Evolutionary conservation across 1,139 yeast genomes (phyloP).

Genomic region (Spencermartinsiella ligniputridi): DNA sequence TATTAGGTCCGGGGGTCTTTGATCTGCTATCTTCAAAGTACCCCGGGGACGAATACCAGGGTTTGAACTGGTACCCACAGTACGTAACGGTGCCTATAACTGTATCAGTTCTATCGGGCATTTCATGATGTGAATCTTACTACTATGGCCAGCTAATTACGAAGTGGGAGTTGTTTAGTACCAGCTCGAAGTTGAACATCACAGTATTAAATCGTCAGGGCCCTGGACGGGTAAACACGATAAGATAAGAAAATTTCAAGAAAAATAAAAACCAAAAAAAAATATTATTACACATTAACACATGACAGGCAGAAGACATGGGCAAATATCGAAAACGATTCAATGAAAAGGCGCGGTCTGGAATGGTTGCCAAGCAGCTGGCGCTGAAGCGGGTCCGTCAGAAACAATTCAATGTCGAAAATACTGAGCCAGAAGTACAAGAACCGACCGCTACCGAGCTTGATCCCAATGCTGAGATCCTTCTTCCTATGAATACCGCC

Average conservation of each 20-base stretch:
- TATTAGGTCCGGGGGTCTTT: not conserved
- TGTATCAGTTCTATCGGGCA: conserved; percentile 1
- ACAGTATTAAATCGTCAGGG: not conserved
- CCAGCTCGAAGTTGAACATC: not conserved
- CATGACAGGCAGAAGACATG: conserved; percentile 41
- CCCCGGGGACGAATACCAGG: not conserved
- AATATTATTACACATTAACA: not conserved
- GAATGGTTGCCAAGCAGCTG: conserved; percentile 78
- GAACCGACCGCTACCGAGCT: conserved; percentile 4
- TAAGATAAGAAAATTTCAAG: not conserved
- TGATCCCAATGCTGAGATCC: conserved; percentile 60
- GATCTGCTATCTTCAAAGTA: conserved; percentile 1
- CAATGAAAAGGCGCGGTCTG: conserved; percentile 82
- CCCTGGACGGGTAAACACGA: not conserved
- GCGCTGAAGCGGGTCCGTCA: conserved; percentile 65
- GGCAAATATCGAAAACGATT: conserved; percentile 77
- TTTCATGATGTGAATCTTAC: not conserved
- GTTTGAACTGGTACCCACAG: not conserved
- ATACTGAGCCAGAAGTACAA: not conserved
- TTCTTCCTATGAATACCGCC: conserved; percentile 45
- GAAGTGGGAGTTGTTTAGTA: too few relatives aligned
- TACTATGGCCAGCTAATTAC: not conserved
- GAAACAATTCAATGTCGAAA: conserved; percentile 44
- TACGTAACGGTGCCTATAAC: not conserved
- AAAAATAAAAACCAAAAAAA: not conserved